phyloP scores from a whole-genome alignment of 164 flowering plant genomes.

The Dillenia turbinata region DNA sequence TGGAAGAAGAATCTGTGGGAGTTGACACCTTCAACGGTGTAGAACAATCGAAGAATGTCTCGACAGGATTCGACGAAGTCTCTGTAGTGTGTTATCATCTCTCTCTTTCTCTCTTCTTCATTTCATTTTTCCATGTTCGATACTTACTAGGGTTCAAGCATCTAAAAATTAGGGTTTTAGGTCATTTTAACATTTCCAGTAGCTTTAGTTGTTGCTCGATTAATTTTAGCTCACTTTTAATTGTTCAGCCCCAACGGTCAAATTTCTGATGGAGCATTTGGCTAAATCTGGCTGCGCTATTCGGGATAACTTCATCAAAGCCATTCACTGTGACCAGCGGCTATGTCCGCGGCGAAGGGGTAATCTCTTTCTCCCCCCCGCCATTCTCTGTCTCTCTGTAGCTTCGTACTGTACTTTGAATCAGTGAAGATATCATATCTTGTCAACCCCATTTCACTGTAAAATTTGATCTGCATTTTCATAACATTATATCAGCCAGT shows the following conservation, averaged over 20 bases:
- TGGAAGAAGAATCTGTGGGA: constrained; percentile 23
- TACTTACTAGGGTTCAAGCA: constrained; percentile 5
- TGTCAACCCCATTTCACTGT: no score
- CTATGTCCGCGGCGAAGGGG: constrained; percentile 74
- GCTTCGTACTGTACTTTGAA: not conserved
- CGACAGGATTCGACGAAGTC: constrained; percentile 62
- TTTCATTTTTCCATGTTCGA: not conserved
- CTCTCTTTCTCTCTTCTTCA: not conserved
- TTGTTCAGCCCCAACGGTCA: constrained; percentile 73
- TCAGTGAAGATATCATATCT: no score
- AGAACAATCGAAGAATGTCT: constrained; percentile 59
- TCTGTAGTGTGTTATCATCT: constrained; percentile 44
- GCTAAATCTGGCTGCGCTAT: constrained; percentile 70
- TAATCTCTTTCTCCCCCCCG: constrained; percentile 16
- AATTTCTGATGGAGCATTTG: constrained; percentile 68
- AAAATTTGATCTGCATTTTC: no score
- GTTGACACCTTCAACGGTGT: constrained; percentile 22
- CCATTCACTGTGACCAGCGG: constrained; percentile 73
- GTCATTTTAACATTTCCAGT: not conserved
- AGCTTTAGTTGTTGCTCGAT: not conserved
- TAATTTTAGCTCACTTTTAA: not conserved
- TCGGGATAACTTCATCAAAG: constrained; percentile 64
- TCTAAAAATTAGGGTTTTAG: not conserved
- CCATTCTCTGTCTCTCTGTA: no score
- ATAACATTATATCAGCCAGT: no score